These are phyloP conservation scores for Fusarium marasasianum DNA, from an alignment of 2,329 filamentous ascomycete species.

Conservation along the genomic window DNA sequence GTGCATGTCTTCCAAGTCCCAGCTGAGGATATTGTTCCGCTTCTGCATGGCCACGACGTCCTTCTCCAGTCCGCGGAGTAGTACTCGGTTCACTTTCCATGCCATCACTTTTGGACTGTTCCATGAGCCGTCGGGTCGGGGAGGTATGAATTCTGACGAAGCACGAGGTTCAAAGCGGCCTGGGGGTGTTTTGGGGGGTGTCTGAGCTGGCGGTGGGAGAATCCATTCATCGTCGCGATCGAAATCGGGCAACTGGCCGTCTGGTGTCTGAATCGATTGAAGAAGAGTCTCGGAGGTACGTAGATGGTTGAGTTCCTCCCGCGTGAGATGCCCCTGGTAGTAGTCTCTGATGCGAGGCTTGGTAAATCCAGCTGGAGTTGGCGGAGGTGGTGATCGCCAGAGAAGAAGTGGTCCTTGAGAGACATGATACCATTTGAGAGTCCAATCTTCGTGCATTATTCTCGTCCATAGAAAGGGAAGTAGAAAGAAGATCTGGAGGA, in stretches of 20 bases:
- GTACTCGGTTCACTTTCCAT: conserved; percentile 52
- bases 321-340: conserved; percentile 59
- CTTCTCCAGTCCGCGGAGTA: conserved; percentile 59
- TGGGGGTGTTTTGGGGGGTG: conserved; percentile 23
- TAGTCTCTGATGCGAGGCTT: conserved; percentile 59
- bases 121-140: conserved; percentile 51
- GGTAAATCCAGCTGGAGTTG: conserved; percentile 49
- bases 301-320: conserved; percentile 54
- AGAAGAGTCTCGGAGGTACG: conserved; percentile 49
- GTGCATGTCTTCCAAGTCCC: conserved; percentile 61
- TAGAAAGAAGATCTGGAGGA: conserved; percentile 58
- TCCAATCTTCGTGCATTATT: conserved; percentile 62
- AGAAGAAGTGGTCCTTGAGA: conserved; percentile 59
- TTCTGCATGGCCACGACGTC: conserved; percentile 59
- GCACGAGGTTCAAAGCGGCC: conserved; percentile 1
- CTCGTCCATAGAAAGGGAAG: conserved; percentile 62
- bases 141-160: conserved; percentile 43
- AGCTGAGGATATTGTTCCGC: conserved; percentile 58
- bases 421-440: conserved; percentile 58
- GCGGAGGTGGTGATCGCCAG: conserved; percentile 48
- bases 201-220: conserved; percentile 45
- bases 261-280: conserved; percentile 45
- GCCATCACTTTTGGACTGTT: conserved; percentile 52
- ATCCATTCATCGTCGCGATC: conserved; percentile 47
- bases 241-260: conserved; percentile 35